Evolutionary conservation across 1,284 basidiomycete genomes (phyloP), one percentile per base, ranked within the genome.

Genomic region (Apiotrichum gracile): DNA sequence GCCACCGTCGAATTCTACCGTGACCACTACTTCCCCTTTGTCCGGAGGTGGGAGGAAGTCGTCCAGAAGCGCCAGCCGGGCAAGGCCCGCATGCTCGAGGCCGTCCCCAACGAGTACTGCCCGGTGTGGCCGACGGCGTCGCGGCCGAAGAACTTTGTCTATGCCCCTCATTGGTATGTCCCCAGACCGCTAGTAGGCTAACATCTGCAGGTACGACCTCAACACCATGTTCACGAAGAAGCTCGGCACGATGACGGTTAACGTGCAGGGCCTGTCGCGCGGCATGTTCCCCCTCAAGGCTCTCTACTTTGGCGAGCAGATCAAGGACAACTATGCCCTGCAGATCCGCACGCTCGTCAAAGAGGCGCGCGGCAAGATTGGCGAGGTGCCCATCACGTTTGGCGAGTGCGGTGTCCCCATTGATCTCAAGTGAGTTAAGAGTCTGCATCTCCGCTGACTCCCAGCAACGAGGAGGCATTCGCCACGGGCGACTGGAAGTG

Each of bases 371-470:
- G 72, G 79, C 31, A 78, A 81, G 4, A 78, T 94, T 0, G 88
- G 87, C 25, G 86, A 91, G 64, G 81, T 76, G 13, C 91, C 91
- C 10, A 81, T 90, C 33, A 75, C 94, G 9, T 83, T 97, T 58
- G 91, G 91, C 25, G 92, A 97, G 72, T 88, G 86, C 60, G 92
- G 92, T 31, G 80, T 94, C 35, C 91, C 91, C 0, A 92, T 96
- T 84, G 91, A 97, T 65, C 82, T 94, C 79, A 94, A 96, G 88
- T 89, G 63, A 41, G 86, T 77, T 10, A 19, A 9, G 44, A 24
- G 33, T 22, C 12, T 13, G 16, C 17, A 47, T 43, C 10, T 51
- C 56, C 47, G 22, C 53, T 27, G 22, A 52, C 37, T 7, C 47
- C 3, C 58, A 91, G 89, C 70, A 75, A 82, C 37, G 81, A 82